Evolutionary conservation across 495 filamentous ascomycete genomes (phyloP).

Genomic region (Sordaria brevicollis): DNA sequence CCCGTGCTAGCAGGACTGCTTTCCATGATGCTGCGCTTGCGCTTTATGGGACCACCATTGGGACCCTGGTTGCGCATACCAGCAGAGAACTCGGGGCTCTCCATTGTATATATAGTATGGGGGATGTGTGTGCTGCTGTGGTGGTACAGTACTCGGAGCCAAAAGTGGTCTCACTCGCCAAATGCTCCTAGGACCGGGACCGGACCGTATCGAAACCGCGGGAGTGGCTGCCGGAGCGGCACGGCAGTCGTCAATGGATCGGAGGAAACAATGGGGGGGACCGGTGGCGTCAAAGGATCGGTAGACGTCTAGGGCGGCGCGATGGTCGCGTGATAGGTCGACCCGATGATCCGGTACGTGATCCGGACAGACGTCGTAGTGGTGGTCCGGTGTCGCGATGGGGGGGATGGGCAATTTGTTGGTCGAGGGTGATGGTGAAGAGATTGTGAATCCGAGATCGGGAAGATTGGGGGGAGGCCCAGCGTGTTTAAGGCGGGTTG

Average conservation of each 20-base stretch:
- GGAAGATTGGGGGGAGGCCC: neutral
- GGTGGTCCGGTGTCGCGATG: slow-evolving; percentile 28
- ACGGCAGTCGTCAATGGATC: slow-evolving; percentile 1
- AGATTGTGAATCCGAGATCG: neutral
- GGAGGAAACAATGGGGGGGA: slow-evolving; percentile 4
- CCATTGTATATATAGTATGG: slow-evolving; percentile 13
- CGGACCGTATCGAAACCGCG: neutral
- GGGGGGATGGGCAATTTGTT: neutral
- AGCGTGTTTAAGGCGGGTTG: neutral
- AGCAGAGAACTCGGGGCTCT: slow-evolving; percentile 24
- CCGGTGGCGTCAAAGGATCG: slow-evolving; percentile 6
- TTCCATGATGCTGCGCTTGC: slow-evolving; percentile 41
- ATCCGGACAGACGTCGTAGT: slow-evolving; percentile 14
- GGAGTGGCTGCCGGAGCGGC: slow-evolving; percentile 1
- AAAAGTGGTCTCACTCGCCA: neutral
- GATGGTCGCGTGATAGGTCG: slow-evolving; percentile 17
- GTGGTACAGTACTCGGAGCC: neutral
- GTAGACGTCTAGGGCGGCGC: slow-evolving; percentile 16
- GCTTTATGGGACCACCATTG: slow-evolving; percentile 30
- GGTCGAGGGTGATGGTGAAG: neutral
- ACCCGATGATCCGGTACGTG: slow-evolving; percentile 1
- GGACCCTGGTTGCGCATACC: slow-evolving; percentile 32
- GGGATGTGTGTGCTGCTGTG: neutral
- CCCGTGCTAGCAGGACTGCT: slow-evolving; percentile 58
- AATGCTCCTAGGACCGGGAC: neutral